A percentile compares a stretch with the other conserved stretches of the same genome.
phyloP scores from a whole-genome alignment of 768 basidiomycete genomes.

The Strobilomyces echinocephalus region DNA sequence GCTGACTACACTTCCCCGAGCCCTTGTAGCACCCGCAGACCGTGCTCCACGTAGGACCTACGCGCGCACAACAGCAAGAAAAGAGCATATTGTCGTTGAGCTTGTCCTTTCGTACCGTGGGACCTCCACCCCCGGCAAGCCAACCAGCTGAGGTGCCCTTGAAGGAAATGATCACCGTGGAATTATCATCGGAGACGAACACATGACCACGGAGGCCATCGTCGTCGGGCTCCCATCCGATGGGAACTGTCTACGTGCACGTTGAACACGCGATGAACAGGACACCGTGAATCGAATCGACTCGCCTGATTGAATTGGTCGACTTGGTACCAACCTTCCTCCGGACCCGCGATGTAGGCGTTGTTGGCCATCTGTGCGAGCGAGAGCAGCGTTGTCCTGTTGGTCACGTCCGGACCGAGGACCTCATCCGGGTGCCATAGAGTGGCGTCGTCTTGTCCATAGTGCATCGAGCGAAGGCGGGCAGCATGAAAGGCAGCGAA shows the following conservation, averaged over 20 bases:
- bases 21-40: slow-evolving; percentile 87
- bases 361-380: slow-evolving; percentile 90
- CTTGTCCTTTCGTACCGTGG: slow-evolving; percentile 86
- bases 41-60: slow-evolving; percentile 91
- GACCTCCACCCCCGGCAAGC: slow-evolving; percentile 70
- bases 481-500: slow-evolving; percentile 30
- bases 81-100: slow-evolving; percentile 94
- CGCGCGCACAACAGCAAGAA: slow-evolving; percentile 92
- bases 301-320: slow-evolving; percentile 60
- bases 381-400: slow-evolving; percentile 64
- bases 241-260: slow-evolving; percentile 51
- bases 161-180: slow-evolving; percentile 80
- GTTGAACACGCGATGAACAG: not conserved
- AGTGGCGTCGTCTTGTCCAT: slow-evolving; percentile 37
- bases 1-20: slow-evolving; percentile 69
- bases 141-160: slow-evolving; percentile 86
- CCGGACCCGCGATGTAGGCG: slow-evolving; percentile 57
- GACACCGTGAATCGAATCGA: not conserved
- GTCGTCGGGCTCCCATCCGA: slow-evolving; percentile 88
- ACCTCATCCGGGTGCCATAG: slow-evolving; percentile 67
- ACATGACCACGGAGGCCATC: slow-evolving; percentile 92
- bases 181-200: slow-evolving; percentile 79
- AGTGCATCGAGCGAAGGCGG: slow-evolving; percentile 35
- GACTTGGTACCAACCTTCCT: slow-evolving; percentile 68
- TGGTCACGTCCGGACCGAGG: slow-evolving; percentile 63